Percentiles rank a stretch among this genome's conserved stretches.
Evolutionary conservation across 345 rosid species (phyloP).

Genomic region (Jatropha curcas): DNA sequence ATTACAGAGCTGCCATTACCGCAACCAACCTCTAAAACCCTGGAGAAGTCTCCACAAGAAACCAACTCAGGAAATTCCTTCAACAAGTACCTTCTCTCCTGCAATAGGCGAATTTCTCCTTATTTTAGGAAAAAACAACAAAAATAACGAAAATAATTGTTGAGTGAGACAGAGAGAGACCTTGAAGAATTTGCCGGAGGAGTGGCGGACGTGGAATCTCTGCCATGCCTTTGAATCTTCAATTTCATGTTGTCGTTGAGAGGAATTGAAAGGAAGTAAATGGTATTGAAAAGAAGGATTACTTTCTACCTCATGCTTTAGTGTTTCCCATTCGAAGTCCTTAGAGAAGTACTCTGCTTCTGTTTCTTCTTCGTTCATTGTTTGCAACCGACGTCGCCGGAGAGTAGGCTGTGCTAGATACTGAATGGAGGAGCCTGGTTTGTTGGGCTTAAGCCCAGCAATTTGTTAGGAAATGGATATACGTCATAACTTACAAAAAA

Average conservation of each 20-base stretch:
- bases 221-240: conserved; percentile 63
- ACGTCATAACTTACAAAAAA: too few species aligned
- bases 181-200: conserved; percentile 92
- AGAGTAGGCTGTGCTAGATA: too few species aligned
- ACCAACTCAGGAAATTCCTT: conserved; percentile 88
- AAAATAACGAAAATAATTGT: too few species aligned
- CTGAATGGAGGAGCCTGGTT: too few species aligned
- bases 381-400: too few species aligned
- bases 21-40: conserved; percentile 85
- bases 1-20: conserved; percentile 86
- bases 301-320: conserved; percentile 50
- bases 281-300: conserved; percentile 63
- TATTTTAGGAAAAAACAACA: too few species aligned
- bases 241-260: background rate
- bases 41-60: conserved; percentile 46
- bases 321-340: conserved; percentile 80
- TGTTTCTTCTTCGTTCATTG: conserved; percentile 18
- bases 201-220: conserved; percentile 69
- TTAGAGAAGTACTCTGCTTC: conserved; percentile 78
- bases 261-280: conserved; percentile 42
- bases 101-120: background rate
- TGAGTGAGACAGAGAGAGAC: conserved; percentile 30
- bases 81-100: conserved; percentile 87
- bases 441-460: too few species aligned
- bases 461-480: too few species aligned